These are phyloP conservation scores for Ceratonia siliqua DNA, from an alignment of 306 rosid genomes.

Conservation along the genomic window DNA sequence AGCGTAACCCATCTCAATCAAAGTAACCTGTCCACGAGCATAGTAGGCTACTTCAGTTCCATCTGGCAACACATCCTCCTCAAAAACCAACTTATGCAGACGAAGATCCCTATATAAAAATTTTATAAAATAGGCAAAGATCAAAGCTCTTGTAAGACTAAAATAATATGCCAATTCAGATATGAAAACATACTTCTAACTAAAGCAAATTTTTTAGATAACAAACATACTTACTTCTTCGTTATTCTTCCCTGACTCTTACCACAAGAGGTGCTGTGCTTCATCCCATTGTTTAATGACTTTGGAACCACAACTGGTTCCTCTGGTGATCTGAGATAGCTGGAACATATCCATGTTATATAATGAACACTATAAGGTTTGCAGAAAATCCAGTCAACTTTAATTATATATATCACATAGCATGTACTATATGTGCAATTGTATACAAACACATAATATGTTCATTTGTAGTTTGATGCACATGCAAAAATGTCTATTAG, in stretches of 20 bases:
- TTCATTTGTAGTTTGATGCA: neutral
- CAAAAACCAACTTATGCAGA: conserved; percentile 87
- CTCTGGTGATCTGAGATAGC: conserved; percentile 56
- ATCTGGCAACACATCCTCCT: conserved; percentile 71
- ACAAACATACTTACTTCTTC: conserved; percentile 60
- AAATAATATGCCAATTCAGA: neutral
- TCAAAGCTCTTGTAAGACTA: conserved; percentile 15
- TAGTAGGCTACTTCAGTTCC: conserved; percentile 86
- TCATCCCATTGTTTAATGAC: conserved; percentile 43
- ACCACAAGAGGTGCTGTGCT: conserved; percentile 53
- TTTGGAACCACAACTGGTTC: conserved; percentile 42
- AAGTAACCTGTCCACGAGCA: conserved; percentile 73
- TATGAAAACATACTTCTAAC: neutral
- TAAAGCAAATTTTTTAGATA: neutral
- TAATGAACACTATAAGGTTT: neutral
- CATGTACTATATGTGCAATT: neutral
- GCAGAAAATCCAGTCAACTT: conserved; percentile 16
- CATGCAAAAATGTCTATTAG: neutral
- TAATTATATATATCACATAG: conserved; percentile 6
- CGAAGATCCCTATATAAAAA: conserved; percentile 69
- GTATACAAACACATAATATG: neutral
- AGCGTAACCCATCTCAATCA: conserved; percentile 2
- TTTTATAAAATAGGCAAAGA: neutral
- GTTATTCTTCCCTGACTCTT: conserved; percentile 86
- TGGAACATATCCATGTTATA: neutral